phyloP scores from a whole-genome alignment of 768 basidiomycete species.

The Hericium coralloides region DNA sequence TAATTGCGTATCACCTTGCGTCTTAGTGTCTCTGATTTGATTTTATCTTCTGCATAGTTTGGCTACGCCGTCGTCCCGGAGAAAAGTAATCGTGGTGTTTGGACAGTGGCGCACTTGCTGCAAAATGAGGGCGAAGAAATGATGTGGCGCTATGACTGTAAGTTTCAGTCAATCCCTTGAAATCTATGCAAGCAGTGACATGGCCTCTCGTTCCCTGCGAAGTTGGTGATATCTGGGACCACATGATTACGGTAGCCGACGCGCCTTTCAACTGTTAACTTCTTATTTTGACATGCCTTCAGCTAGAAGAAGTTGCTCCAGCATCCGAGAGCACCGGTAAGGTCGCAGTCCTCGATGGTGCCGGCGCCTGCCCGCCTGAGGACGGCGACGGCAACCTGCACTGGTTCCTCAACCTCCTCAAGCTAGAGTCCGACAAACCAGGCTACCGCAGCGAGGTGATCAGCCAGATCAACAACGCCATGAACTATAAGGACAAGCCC shows the following conservation, averaged over 20 bases:
- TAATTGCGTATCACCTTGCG: neutral
- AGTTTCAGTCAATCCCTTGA: neutral
- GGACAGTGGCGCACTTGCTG: neutral
- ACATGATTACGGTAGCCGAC: neutral
- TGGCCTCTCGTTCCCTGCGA: neutral
- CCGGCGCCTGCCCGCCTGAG: conserved; percentile 1
- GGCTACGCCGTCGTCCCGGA: neutral
- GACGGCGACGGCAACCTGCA: neutral
- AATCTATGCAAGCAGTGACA: neutral
- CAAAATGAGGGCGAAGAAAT: neutral
- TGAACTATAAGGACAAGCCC: neutral
- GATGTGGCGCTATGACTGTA: conserved; percentile 1
- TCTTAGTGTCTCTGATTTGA: too few relatives aligned
- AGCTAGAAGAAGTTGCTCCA: conserved; percentile 1
- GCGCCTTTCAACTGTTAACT: neutral
- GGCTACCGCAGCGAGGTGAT: neutral
- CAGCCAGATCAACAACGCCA: neutral
- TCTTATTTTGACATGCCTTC: too few relatives aligned
- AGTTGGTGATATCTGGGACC: neutral
- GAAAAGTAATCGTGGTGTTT: neutral
- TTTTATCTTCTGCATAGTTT: neutral
- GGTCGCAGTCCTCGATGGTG: neutral
- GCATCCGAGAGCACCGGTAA: neutral
- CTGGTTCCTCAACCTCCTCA: neutral
- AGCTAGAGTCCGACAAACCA: neutral